These are phyloP conservation scores for Gelatoporia subvermispora DNA, from an alignment of 768 basidiomycete species.

Conservation along the genomic window DNA sequence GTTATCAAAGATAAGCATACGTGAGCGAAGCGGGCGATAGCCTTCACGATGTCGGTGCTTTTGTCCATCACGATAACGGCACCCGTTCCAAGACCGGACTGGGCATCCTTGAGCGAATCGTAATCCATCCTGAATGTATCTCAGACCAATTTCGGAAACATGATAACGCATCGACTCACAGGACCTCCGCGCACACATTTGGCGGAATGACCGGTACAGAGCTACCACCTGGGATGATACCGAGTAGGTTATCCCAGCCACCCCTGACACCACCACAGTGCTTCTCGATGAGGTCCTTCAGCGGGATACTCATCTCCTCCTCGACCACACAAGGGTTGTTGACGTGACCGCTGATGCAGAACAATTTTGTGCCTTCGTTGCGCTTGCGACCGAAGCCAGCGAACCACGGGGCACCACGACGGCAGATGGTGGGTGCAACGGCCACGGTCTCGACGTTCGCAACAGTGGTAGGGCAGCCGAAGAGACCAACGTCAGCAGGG, in stretches of 20 bases:
- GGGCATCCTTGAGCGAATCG: slow-evolving; percentile 93
- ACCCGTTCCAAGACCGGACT: slow-evolving; percentile 95
- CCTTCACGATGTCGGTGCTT: slow-evolving; percentile 89
- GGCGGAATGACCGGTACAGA: slow-evolving; percentile 92
- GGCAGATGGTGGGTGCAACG: slow-evolving; percentile 93
- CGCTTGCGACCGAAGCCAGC: slow-evolving; percentile 86
- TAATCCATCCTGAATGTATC: slow-evolving; percentile 78
- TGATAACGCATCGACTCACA: slow-evolving; percentile 50
- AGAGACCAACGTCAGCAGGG: slow-evolving; percentile 96
- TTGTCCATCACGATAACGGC: slow-evolving; percentile 99
- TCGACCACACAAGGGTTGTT: slow-evolving; percentile 98
- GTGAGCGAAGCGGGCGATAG: slow-evolving; percentile 90
- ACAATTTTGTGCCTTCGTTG: slow-evolving; percentile 96
- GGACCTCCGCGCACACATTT: slow-evolving; percentile 75
- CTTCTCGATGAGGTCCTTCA: slow-evolving; percentile 91
- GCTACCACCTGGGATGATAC: slow-evolving; percentile 93
- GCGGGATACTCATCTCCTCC: slow-evolving; percentile 98
- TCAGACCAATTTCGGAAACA: neutral
- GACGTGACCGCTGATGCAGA: slow-evolving; percentile 94
- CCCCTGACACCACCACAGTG: slow-evolving; percentile 94
- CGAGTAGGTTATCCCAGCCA: slow-evolving; percentile 95
- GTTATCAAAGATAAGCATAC: slow-evolving; percentile 29
- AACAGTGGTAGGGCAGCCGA: slow-evolving; percentile 95
- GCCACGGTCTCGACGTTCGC: slow-evolving; percentile 99
- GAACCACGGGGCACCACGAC: slow-evolving; percentile 88